Percentiles rank a stretch among this genome's conserved stretches.
These are phyloP conservation scores for Thalassia testudinum DNA, from an alignment of 116 monocot species.

Conservation along the genomic window DNA sequence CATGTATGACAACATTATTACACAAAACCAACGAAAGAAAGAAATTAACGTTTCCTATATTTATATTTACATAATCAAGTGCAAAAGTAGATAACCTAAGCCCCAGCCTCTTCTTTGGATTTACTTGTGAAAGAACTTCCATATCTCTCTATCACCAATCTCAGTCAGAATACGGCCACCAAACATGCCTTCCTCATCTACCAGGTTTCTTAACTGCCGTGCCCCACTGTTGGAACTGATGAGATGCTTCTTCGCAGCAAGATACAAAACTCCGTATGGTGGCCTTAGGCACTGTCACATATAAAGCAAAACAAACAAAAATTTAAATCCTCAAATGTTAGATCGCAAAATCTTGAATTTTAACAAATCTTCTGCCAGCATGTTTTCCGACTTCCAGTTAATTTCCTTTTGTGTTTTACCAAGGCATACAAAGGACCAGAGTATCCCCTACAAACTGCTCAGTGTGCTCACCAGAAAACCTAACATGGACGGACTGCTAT, in stretches of 20 bases:
- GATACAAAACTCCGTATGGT: conserved; percentile 84
- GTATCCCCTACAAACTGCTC: too few species aligned
- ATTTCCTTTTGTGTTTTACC: too few species aligned
- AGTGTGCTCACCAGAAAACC: too few species aligned
- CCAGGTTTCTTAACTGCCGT: conserved; percentile 40
- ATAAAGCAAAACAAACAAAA: not conserved
- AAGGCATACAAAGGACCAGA: too few species aligned
- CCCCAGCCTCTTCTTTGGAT: not conserved
- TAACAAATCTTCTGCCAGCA: too few species aligned
- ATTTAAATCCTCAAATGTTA: not conserved
- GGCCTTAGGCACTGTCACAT: conserved; percentile 64
- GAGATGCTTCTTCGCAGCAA: conserved; percentile 65
- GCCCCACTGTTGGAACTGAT: conserved; percentile 45
- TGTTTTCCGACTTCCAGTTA: too few species aligned
- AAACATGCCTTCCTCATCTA: conserved; percentile 73
- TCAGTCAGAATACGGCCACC: conserved; percentile 47
- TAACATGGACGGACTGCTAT: too few species aligned
- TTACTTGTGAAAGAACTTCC: conserved; percentile 88
- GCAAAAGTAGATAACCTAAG: not conserved
- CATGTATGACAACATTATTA: too few species aligned
- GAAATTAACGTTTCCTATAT: too few species aligned
- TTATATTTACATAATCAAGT: not conserved
- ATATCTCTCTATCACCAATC: conserved; percentile 59
- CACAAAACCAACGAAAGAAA: too few species aligned
- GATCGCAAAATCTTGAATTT: not conserved